These are phyloP conservation scores for Terana coerulea DNA, from an alignment of 768 basidiomycete species.

Conservation along the genomic window DNA sequence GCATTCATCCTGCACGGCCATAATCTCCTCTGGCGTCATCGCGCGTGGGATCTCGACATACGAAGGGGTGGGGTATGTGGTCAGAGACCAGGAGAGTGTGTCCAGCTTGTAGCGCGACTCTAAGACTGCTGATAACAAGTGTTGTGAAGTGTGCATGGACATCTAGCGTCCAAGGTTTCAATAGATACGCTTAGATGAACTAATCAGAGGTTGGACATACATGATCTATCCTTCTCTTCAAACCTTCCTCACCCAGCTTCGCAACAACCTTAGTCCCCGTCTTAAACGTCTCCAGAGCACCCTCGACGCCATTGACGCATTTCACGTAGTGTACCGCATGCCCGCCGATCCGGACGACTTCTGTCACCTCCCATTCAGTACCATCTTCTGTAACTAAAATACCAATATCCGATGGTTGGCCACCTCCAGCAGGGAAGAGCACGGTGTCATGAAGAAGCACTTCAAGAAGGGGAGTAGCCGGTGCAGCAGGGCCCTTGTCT, in stretches of 20 bases:
- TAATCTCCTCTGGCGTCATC: conserved; percentile 61
- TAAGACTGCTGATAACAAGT: conserved; percentile 77
- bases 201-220: conserved; percentile 36
- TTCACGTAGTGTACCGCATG: conserved; percentile 73
- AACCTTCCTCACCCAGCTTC: conserved; percentile 56
- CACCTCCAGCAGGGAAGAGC: conserved; percentile 81
- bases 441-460: conserved; percentile 72
- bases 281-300: conserved; percentile 43
- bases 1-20: conserved; percentile 54
- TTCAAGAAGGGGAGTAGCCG: conserved; percentile 53
- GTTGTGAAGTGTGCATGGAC: conserved; percentile 84
- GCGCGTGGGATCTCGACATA: conserved; percentile 76
- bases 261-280: conserved; percentile 50
- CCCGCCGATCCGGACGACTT: conserved; percentile 66
- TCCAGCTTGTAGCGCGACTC: conserved; percentile 59
- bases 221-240: conserved; percentile 68
- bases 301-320: conserved; percentile 37
- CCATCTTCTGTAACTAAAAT: conserved; percentile 42
- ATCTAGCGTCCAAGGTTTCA: conserved; percentile 40
- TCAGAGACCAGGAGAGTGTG: conserved; percentile 82
- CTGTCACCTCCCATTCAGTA: conserved; percentile 53
- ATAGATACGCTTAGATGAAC: background rate
- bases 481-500: conserved; percentile 41
- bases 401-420: conserved; percentile 77
- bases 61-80: conserved; percentile 59